Evolutionary conservation across 2,329 filamentous ascomycete genomes (phyloP), one percentile per base, ranked within the genome.

Genomic region (Scleromitrula shiraiana): DNA sequence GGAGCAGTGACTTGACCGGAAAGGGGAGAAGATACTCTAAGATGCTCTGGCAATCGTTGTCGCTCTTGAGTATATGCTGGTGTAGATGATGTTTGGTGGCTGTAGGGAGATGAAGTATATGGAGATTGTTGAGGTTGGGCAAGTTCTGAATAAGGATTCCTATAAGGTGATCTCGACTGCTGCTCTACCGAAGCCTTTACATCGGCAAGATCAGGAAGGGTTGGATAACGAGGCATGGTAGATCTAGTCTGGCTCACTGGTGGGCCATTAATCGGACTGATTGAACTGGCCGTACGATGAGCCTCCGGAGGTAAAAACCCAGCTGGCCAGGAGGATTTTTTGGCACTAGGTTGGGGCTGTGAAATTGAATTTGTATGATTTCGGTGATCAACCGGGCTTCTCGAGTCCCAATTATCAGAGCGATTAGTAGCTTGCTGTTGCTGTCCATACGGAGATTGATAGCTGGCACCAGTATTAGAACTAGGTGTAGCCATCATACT

Each of bases 321-420:
- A 27, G 45, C 38, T 29, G 45, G 45, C 38, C 45, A 48, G 23
- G 30, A 22, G 27, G 32, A 26, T 20, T 26, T 6, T 36, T 9
- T 12, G n/a, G 6, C n/a, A 38, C 14, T 24, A 12, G 35, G 23
- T 23, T 23, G 35, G 4, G 5, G 2, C 5, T 12, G 17, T 3
- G n/a, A 12, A 22, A 7, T 8, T 10, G 35, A 14, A 12, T 22
- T 22, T 22, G 35, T 12, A 38, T 14, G 10, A 30, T 3, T 40
- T 4, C 17, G 24, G 23, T 26, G 2, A 24, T 40, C 24, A 23
- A 20, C 7, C 7, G 26, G 14, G 30, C 7, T 23, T 30, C n/a
- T 39, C 7, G 29, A 30, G n/a, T 12, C n/a, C 9, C 10, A 12
- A 14, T 30, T 9, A 30, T 3, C 10, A 12, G 29, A 14, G 8